Base-by-base conservation (phyloP, 2,329 filamentous ascomycete species). In the Pestalotiopsis sp. region DNA sequence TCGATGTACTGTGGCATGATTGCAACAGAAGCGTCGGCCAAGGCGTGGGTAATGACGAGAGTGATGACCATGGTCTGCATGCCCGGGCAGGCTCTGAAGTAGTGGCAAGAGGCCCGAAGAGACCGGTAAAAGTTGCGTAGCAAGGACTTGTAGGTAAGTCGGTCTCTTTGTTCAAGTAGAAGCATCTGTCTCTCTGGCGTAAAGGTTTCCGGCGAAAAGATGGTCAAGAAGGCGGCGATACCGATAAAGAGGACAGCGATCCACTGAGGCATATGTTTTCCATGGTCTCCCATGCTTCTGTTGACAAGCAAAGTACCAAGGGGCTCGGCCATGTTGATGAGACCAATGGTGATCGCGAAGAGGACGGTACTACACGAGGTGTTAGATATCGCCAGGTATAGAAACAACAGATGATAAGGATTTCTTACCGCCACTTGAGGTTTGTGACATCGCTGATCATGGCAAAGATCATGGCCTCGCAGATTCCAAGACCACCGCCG, bases 381-480 rank as follows among this genome's bases (percentile, higher is more conserved):
- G 6, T 52, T 52, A 17, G 38, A 17, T 20, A 17, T 41, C 14
- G 4, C 27, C 9, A 36, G 2, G 25, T 2, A 20, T n/a, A 27
- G 14, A 2, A 13, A 41, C 38, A n/a, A 41, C 27, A 39, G 20
- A 2, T 13, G 12, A 41, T 20, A 13, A 20, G n/a, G 20, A 31
- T n/a, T 39, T 12, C 66, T 66, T 56, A 70, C 68, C 66, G 41
- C 66, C 68, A 68, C 17, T 39, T 31, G 12, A 63, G 27, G 12
- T 45, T n/a, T 3, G 66, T 38, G 7, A 70, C 25, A 41, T 70
- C 63, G 4, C 62, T 56, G 23, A 68, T 57, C 2, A 64, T 68
- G 31, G 63, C 66, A 20, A 70, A 68, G 4, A 68, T 62, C 39
- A 66, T 62, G 5, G 68, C 68, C 41, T 70, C 68, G 6, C 27